Percentiles rank a stretch among this genome's conserved stretches.
Evolutionary conservation across 176 grass and related monocot species (phyloP).

Genomic region (Aegilops bicornis): DNA sequence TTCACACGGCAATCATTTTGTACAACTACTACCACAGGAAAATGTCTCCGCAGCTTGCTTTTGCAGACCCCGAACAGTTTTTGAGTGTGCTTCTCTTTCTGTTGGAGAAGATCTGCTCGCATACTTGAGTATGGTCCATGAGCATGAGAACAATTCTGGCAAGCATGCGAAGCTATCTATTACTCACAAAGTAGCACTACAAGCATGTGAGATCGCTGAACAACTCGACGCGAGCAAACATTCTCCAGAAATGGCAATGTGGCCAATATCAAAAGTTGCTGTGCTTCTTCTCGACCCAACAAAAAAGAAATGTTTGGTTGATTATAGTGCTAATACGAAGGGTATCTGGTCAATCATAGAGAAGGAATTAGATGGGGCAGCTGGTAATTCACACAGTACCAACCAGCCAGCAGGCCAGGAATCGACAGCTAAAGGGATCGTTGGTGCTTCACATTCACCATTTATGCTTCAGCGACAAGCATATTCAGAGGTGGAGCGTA

Average conservation of each 20-base stretch:
- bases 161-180: conserved; percentile 32
- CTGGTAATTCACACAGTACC: not conserved
- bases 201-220: conserved; percentile 54
- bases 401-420: too few species aligned
- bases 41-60: conserved; percentile 44
- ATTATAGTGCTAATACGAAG: conserved; percentile 35
- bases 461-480: conserved; percentile 42
- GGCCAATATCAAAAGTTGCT: conserved; percentile 63
- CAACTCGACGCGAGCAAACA: conserved; percentile 40
- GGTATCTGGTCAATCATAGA: conserved; percentile 64
- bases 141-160: not conserved
- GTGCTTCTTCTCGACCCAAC: conserved; percentile 48
- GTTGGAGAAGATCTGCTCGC: conserved; percentile 25
- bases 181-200: conserved; percentile 35
- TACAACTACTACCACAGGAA: conserved; percentile 85
- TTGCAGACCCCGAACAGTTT: conserved; percentile 37
- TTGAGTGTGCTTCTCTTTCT: conserved; percentile 24
- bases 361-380: conserved; percentile 32
- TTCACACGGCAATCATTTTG: conserved; percentile 63
- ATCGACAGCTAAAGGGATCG: not conserved
- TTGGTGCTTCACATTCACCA: not conserved
- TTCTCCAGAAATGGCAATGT: conserved; percentile 22
- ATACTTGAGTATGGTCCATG: conserved; percentile 35
- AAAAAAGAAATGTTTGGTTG: conserved; percentile 52
- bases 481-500: conserved; percentile 51